Percentiles rank a stretch among this genome's conserved stretches.
Conservation (phyloP, 441 rosid genomes). For the Metrosideros polymorpha region DNA sequence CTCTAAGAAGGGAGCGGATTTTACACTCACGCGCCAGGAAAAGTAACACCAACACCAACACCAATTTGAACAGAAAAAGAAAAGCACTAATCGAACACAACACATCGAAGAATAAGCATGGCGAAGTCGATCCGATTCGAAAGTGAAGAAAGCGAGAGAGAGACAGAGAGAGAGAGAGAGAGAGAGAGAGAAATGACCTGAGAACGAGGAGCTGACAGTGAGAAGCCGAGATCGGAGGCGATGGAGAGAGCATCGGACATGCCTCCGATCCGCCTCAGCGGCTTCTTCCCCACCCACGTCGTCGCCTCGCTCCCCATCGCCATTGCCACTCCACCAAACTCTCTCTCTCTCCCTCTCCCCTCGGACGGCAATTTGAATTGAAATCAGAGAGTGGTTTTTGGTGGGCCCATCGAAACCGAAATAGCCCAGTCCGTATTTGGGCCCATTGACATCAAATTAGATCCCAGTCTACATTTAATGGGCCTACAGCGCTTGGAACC, state of each 20-base stretch:
- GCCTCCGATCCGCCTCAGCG: constrained; percentile 85
- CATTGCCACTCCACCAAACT: constrained; percentile 19
- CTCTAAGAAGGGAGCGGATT: background rate
- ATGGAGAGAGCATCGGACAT: constrained; percentile 97
- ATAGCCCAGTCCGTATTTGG: background rate
- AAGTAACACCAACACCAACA: background rate
- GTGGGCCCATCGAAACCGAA: background rate
- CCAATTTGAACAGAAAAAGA: background rate
- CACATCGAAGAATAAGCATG: background rate
- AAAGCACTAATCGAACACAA: background rate
- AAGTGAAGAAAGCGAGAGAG: background rate
- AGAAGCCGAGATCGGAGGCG: constrained; percentile 89
- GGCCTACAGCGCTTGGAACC: background rate
- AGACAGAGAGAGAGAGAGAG: background rate
- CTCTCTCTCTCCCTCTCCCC: background rate
- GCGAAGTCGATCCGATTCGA: background rate
- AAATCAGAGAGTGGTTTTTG: background rate
- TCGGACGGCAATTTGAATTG: constrained; percentile 5
- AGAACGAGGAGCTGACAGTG: constrained; percentile 67
- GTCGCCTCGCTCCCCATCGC: constrained; percentile 68
- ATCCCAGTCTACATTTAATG: background rate
- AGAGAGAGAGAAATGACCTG: constrained; percentile 29
- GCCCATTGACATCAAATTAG: background rate
- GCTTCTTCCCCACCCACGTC: constrained; percentile 92
- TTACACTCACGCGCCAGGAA: background rate